Percentiles rank a stretch among this genome's conserved stretches.
Evolutionary conservation across 1,284 basidiomycete species (phyloP).

Genomic region (Sparassis latifolia): DNA sequence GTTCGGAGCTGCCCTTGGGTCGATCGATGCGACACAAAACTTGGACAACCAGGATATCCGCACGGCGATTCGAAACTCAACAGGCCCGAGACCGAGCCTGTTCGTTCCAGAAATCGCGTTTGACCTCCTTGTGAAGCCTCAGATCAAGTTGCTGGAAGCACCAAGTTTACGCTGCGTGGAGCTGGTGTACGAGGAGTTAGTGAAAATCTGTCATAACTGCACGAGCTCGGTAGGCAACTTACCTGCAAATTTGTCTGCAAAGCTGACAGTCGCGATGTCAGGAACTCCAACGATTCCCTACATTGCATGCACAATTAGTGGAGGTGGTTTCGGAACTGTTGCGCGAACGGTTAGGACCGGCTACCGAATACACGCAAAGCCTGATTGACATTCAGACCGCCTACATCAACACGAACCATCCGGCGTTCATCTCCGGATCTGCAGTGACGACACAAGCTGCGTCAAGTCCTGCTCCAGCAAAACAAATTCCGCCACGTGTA

Average conservation of each 20-base stretch:
- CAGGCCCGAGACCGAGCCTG: conserved; percentile 91
- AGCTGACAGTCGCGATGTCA: conserved; percentile 24
- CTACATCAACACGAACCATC: conserved; percentile 99
- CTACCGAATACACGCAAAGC: conserved; percentile 93
- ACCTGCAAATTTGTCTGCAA: background rate
- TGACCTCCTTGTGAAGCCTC: conserved; percentile 95
- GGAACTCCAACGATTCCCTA: conserved; percentile 97
- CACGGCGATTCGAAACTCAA: conserved; percentile 97
- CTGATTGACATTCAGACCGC: conserved; percentile 97
- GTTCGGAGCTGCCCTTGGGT: conserved; percentile 88
- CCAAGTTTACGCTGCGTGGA: conserved; percentile 96
- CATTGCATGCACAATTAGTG: conserved; percentile 88
- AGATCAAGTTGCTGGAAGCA: conserved; percentile 94
- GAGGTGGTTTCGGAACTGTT: conserved; percentile 97
- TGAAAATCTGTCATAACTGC: conserved; percentile 99
- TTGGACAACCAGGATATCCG: conserved; percentile 94
- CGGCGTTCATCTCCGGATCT: conserved; percentile 77
- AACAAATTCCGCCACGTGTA: conserved; percentile 45
- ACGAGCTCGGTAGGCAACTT: conserved; percentile 66
- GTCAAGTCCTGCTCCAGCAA: conserved; percentile 27
- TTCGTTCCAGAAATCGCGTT: conserved; percentile 98
- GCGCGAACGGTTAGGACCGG: conserved; percentile 92
- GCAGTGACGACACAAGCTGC: conserved; percentile 44
- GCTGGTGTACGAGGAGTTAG: conserved; percentile 97
- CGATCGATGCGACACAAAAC: conserved; percentile 88